These are phyloP conservation scores for Sugiyamaella lignohabitans DNA, from an alignment of 805 yeast genomes.

Conservation along the genomic window DNA sequence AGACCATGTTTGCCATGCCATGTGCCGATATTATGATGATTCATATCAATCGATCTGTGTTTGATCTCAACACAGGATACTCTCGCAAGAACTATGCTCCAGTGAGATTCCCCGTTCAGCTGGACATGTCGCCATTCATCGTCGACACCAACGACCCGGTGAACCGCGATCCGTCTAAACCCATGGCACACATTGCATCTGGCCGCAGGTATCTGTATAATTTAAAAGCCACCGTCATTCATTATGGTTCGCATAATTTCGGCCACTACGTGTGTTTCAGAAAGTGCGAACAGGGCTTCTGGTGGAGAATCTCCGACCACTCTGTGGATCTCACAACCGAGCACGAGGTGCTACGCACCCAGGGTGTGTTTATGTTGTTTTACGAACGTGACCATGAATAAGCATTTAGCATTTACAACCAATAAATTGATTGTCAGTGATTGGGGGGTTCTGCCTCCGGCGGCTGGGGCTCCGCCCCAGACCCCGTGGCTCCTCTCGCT, in stretches of 20 bases:
- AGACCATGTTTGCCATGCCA: slow-evolving; percentile 71
- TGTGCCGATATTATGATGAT: slow-evolving; percentile 59
- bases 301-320: slow-evolving; percentile 97
- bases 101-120: slow-evolving; percentile 64
- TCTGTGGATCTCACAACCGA: slow-evolving; percentile 74
- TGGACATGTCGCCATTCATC: slow-evolving; percentile 64
- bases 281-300: slow-evolving; percentile 59
- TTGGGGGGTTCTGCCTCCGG: neutral
- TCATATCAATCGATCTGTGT: slow-evolving; percentile 89
- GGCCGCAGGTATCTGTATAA: slow-evolving; percentile 41
- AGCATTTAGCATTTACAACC: neutral
- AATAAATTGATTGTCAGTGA: neutral
- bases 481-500: neutral
- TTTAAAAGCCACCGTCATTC: slow-evolving; percentile 81
- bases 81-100: slow-evolving; percentile 78
- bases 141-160: slow-evolving; percentile 57
- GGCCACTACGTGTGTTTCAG: slow-evolving; percentile 96
- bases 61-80: slow-evolving; percentile 78
- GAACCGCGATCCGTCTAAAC: slow-evolving; percentile 67
- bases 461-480: neutral
- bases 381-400: slow-evolving; percentile 46
- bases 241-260: slow-evolving; percentile 92
- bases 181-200: slow-evolving; percentile 38
- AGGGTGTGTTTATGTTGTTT: slow-evolving; percentile 89
- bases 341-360: slow-evolving; percentile 69